Evolutionary conservation across 176 grass and related monocot species (phyloP), one percentile per base, ranked within the genome.

Genomic region (Zoysia pacifica): DNA sequence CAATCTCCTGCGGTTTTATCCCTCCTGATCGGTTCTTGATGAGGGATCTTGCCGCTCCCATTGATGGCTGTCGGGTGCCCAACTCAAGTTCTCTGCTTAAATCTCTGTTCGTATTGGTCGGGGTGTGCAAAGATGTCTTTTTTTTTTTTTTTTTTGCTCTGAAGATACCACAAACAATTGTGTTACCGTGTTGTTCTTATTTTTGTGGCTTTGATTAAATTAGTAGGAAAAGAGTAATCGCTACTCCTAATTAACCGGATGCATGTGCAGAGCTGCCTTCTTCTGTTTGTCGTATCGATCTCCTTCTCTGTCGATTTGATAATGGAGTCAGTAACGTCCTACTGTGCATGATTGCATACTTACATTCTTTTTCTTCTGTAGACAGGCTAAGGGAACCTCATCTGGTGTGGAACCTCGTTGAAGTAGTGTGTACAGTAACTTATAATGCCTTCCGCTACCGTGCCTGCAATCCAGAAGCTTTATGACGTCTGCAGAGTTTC

Each of bases 391-490:
- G 15, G 45, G 53, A 55, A 28, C 19, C 67, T 35, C 15, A 49
- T 45, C 37, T 73, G 13, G 47, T 12, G 20, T 51, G 9, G 55
- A 79, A 79, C 55, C 16, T 68, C 80, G 7, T 80, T 40, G 37
- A 38, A 28, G 28, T 15, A 85, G 42, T 67, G 41, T 12, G 42
- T 28, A 28, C 28, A 28, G 28, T 83, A 79, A 86, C 18, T 90
- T 83, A 82, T 67, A 74, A 70, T 70, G 50, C 62, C 73, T 44
- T 88, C 79, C 6, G 14, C 46, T 46, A 73, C 74, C 15, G 88
- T 88, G 91, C 74, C 72, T 67, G 64, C 82, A 65, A 88, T 90
- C 82, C 85, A 87, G 82, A 93, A 84, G 75, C 66, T 93, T n/a
- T 90, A 93, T 65, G 91, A 90, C 19, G 75, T 74, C 18, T 90